Base-by-base conservation (phyloP, 2,329 filamentous ascomycete genomes). In the Dothideomycetidae sp. region DNA sequence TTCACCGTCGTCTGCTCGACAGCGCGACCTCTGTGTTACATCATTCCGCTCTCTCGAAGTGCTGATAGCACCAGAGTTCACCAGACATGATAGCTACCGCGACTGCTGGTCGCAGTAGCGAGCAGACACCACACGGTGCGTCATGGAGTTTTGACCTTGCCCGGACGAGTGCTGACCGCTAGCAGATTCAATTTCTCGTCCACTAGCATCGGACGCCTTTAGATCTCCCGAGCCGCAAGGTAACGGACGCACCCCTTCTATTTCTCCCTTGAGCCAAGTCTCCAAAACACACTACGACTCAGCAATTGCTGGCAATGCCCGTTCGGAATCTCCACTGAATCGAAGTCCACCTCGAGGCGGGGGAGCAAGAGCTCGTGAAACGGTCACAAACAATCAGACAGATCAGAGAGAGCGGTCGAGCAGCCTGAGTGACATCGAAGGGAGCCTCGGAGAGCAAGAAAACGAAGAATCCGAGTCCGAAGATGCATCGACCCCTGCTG, bases 371-470 rank as follows among this genome's bases (percentile, higher is more conserved):
- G 21, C 21, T 26, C 21, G 21, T 7, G 21, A 26, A n/a, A n/a
- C 7, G 21, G 7, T 7, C 21, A n/a, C 7, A n/a, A 26, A 26
- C n/a, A n/a, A 26, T 26, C 7, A n/a, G 11, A 29, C 18, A 12
- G 28, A 41, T 37, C 39, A 19, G 15, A 19, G 33, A 37, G 50
- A 56, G 55, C 68, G 81, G 37, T 94, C 86, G 28, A 96, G 88
- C 59, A 90, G 85, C 51, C 68, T 96, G 49, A 94, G 84, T 62
- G 88, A 94, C 50, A 81, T 93, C 40, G 85, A 86, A 52, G 82
- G 93, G 51, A 77, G 82, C 44, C 78, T 82, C 36, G 75, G 81
- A 45, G 78, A 70, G 26, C 44, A 42, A 29, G 37, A 39, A 13
- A 39, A 40, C 26, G 42, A 44, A 26, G 28, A 32, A n/a, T 37